phyloP scores from a whole-genome alignment of 805 yeast genomes.

The Suhomyces pyralidae region DNA sequence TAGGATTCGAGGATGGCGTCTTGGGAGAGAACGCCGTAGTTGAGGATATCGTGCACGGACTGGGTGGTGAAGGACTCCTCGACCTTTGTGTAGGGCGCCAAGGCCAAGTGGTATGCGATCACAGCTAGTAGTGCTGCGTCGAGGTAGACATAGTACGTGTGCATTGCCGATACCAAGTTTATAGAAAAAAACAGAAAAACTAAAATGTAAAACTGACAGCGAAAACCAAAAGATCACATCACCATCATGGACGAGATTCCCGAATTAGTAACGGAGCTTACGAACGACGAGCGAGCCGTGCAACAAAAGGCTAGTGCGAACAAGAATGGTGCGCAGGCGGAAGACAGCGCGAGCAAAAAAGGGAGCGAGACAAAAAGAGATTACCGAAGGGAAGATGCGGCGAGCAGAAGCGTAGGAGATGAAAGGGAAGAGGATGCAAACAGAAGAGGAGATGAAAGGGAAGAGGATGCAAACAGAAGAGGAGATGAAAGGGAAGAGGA shows the following conservation, averaged over 20 bases:
- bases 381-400: background rate
- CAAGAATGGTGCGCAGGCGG: background rate
- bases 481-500: no score
- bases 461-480: background rate
- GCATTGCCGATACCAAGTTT: conserved; percentile 9
- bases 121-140: conserved; percentile 33
- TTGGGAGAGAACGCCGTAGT: conserved; percentile 50
- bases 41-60: conserved; percentile 78
- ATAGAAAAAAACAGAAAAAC: background rate
- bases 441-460: background rate
- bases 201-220: background rate
- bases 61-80: conserved; percentile 92
- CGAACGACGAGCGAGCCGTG: conserved; percentile 5
- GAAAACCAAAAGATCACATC: background rate
- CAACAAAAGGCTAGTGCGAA: background rate
- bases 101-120: conserved; percentile 47
- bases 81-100: conserved; percentile 85
- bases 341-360: background rate
- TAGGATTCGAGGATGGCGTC: conserved; percentile 38
- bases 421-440: no score
- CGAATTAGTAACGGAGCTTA: conserved; percentile 30
- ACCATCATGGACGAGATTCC: conserved; percentile 31
- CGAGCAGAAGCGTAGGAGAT: background rate
- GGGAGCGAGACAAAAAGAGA: no score
- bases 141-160: conserved; percentile 15